phyloP scores from a whole-genome alignment of 1,284 basidiomycete species.

The Retiboletus fuscus region DNA sequence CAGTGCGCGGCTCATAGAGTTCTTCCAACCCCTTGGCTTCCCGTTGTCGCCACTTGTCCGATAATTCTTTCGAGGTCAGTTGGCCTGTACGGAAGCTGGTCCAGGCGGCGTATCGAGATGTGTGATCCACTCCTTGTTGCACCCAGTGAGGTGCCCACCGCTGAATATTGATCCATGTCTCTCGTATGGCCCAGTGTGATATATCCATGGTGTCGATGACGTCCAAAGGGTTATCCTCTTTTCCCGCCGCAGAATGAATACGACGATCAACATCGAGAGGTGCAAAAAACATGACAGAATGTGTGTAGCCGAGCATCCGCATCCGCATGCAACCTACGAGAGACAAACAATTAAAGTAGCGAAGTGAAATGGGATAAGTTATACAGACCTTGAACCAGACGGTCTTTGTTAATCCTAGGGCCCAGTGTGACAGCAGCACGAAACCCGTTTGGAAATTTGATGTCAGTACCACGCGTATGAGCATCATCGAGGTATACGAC shows the following conservation, averaged over 20 bases:
- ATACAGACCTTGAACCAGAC: slow-evolving; percentile 61
- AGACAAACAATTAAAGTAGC: neutral
- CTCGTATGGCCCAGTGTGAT: slow-evolving; percentile 59
- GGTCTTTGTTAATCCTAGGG: slow-evolving; percentile 66
- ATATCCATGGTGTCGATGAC: slow-evolving; percentile 50
- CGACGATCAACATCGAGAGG: slow-evolving; percentile 58
- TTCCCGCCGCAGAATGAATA: slow-evolving; percentile 50
- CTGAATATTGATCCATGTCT: slow-evolving; percentile 59
- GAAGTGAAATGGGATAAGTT: neutral
- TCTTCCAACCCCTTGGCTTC: slow-evolving; percentile 55
- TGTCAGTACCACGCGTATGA: slow-evolving; percentile 68
- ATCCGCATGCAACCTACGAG: slow-evolving; percentile 61
- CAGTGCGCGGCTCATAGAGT: slow-evolving; percentile 50
- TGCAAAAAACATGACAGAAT: slow-evolving; percentile 63
- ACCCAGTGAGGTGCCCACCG: slow-evolving; percentile 58
- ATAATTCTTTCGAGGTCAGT: slow-evolving; percentile 32
- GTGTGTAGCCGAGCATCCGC: slow-evolving; percentile 62
- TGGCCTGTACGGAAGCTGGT: slow-evolving; percentile 27
- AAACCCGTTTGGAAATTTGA: slow-evolving; percentile 58
- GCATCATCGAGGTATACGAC: slow-evolving; percentile 68
- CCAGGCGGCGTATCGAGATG: slow-evolving; percentile 51
- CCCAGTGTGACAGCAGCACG: slow-evolving; percentile 67
- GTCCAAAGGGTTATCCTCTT: slow-evolving; percentile 6
- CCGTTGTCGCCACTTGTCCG: slow-evolving; percentile 51
- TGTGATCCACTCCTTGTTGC: slow-evolving; percentile 60